Base-by-base conservation (phyloP, 164 flowering plant genomes). In the Kalanchoe fedtschenkoi region DNA sequence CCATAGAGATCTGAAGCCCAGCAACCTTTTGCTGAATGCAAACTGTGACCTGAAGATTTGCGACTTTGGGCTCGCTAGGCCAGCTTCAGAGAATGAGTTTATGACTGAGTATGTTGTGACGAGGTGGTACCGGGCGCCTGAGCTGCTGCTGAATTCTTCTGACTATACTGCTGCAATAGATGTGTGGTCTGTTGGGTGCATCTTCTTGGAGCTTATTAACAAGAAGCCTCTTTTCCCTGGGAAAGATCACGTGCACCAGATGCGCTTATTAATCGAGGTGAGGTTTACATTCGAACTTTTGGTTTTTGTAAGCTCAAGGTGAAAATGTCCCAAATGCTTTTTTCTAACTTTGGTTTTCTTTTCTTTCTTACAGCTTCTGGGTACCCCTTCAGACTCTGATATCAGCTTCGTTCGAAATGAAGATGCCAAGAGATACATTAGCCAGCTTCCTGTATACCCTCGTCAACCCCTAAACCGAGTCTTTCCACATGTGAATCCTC, bases 111-210 rank as follows among this genome's bases (percentile, higher is more conserved):
- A 92, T 81, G 98, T 89, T 62, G 96, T 89, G 33, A 92, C 96
- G 2, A 87, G 98, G 75, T 92, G 97, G 98, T 93, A 93, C 65
- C 78, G 98, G 65, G 97, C 98, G 21, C 97, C 97, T 8, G 98
- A 93, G 72, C 71, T 93, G 46, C 63, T 89, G 68, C 68, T 89
- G 53, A 89, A 86, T 70, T 89, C 98, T 33, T 75, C 91, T 2
- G 98, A 89, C 38, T 93, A 93, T 58, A 89, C 90, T 44, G 90
- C 97, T 44, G 91, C 98, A 1, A 93, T 93, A 60, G 98, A 93
- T 81, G 84, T 93, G 29, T 93, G 98, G 98, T 93, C 98, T 39
- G 98, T 93, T 2, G 98, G 97, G 15, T 93, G 98, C 77, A 89
- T 93, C 17, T 89, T 74, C 62, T 81, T 93, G 98, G 98, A 93